phyloP scores from a whole-genome alignment of 73 alveolate species.

The Paramecium sexaurelia region DNA sequence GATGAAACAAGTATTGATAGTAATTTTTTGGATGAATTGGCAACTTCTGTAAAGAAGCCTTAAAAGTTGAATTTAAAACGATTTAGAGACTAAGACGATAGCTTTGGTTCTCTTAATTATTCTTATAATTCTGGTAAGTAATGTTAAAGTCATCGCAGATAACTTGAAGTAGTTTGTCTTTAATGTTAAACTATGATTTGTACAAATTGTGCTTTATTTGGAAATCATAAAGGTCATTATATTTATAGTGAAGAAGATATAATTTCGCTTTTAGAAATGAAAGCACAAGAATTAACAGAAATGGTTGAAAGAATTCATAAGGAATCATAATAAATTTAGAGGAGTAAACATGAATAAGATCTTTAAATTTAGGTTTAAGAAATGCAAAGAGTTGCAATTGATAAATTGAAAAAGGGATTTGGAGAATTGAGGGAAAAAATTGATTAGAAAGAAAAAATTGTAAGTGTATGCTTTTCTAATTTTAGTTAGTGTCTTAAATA shows the following conservation, averaged over 20 bases:
- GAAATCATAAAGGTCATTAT: constrained; percentile 62
- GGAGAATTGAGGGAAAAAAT: not conserved
- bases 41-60: constrained; percentile 38
- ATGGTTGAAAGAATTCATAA: constrained; percentile 2
- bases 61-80: not conserved
- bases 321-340: not conserved
- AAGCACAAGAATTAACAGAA: constrained; percentile 2
- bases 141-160: constrained; percentile 39
- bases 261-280: constrained; percentile 32
- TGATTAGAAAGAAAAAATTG: constrained; percentile 12
- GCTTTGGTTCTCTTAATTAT: constrained; percentile 34
- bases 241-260: constrained; percentile 63
- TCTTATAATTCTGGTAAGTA: not conserved
- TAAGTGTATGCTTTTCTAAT: not conserved
- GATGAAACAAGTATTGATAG: constrained; percentile 35
- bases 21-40: constrained; percentile 29
- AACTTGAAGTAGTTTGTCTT: constrained; percentile 59
- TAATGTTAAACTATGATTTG: constrained; percentile 65
- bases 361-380: not conserved
- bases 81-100: constrained; percentile 28
- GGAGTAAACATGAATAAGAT: not conserved
- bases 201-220: constrained; percentile 71
- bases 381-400: not conserved
- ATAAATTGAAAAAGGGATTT: constrained; percentile 13
- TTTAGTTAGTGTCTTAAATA: constrained; percentile 14